phyloP scores from a whole-genome alignment of 768 basidiomycete species.

The Gloeopeniophorella convolvens region DNA sequence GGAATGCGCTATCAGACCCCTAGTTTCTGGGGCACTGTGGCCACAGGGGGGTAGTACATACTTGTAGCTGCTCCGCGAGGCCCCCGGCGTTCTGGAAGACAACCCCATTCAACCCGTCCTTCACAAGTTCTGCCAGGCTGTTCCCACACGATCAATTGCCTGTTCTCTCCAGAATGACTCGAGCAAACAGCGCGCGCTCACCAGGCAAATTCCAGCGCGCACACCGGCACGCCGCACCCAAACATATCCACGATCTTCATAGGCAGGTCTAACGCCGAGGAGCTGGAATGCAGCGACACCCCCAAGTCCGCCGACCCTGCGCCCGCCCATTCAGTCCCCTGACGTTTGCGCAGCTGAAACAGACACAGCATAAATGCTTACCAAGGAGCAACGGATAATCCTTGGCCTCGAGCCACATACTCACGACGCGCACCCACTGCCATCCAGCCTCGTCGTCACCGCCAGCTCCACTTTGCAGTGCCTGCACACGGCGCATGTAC shows the following conservation, averaged over 20 bases:
- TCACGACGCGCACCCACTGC: conserved; percentile 72
- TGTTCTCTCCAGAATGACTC: too few species aligned
- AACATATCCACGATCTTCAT: conserved; percentile 99
- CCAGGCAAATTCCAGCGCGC: conserved; percentile 85
- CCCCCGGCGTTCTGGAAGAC: conserved; percentile 63
- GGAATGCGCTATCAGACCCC: not conserved
- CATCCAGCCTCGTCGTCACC: conserved; percentile 46
- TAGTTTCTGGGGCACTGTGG: not conserved
- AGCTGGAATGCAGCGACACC: conserved; percentile 84
- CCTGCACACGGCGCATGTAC: conserved; percentile 68
- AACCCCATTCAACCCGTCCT: conserved; percentile 76
- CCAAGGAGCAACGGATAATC: conserved; percentile 90
- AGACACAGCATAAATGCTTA: conserved; percentile 22
- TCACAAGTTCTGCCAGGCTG: conserved; percentile 84
- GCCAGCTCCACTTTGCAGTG: conserved; percentile 40
- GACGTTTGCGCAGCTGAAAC: not conserved
- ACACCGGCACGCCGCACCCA: conserved; percentile 91
- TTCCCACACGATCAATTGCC: too few species aligned
- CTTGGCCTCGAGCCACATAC: conserved; percentile 81
- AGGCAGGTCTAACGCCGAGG: conserved; percentile 85
- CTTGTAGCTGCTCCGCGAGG: conserved; percentile 69
- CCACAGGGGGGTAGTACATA: conserved; percentile 27
- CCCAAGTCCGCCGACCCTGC: conserved; percentile 88
- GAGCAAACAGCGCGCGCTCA: conserved; percentile 31
- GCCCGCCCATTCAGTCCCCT: not conserved